These are phyloP conservation scores for Rhodofomes roseus DNA, from an alignment of 1,284 basidiomycete species.

Conservation along the genomic window DNA sequence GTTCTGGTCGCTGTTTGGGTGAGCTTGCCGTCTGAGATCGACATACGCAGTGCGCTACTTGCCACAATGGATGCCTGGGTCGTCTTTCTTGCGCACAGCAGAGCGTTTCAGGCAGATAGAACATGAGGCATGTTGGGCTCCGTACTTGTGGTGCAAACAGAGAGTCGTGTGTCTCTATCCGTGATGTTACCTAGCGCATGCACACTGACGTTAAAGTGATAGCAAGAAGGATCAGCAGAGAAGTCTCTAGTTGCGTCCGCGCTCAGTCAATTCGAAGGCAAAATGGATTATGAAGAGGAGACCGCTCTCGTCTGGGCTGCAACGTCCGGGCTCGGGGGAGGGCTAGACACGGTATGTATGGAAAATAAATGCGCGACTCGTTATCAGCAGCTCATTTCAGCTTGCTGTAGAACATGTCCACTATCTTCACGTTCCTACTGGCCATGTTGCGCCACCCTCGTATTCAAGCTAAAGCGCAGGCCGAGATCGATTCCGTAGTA, in stretches of 20 bases:
- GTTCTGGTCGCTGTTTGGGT: background rate
- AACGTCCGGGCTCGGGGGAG: conserved; percentile 12
- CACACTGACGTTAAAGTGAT: background rate
- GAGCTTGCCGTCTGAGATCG: background rate
- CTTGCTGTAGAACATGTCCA: conserved; percentile 22
- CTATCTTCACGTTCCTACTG: conserved; percentile 25
- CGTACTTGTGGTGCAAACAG: conserved; percentile 21
- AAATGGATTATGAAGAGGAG: conserved; percentile 1
- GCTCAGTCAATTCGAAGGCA: background rate
- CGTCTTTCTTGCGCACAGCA: conserved; percentile 21
- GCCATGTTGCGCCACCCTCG: conserved; percentile 30
- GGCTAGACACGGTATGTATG: conserved; percentile 26
- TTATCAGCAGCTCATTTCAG: background rate
- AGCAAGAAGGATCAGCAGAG: background rate
- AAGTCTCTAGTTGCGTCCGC: background rate
- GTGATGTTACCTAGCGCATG: background rate
- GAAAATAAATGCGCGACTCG: background rate
- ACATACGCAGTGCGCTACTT: conserved; percentile 22
- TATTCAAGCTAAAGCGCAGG: conserved; percentile 27
- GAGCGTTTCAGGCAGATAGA: conserved; percentile 16
- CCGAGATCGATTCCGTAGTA: conserved; percentile 29
- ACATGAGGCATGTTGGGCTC: conserved; percentile 18
- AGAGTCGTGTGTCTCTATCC: conserved; percentile 18
- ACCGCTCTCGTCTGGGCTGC: conserved; percentile 1
- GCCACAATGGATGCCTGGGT: conserved; percentile 28